These are phyloP conservation scores for Sedum album DNA, from an alignment of 164 flowering plant species.

Conservation along the genomic window DNA sequence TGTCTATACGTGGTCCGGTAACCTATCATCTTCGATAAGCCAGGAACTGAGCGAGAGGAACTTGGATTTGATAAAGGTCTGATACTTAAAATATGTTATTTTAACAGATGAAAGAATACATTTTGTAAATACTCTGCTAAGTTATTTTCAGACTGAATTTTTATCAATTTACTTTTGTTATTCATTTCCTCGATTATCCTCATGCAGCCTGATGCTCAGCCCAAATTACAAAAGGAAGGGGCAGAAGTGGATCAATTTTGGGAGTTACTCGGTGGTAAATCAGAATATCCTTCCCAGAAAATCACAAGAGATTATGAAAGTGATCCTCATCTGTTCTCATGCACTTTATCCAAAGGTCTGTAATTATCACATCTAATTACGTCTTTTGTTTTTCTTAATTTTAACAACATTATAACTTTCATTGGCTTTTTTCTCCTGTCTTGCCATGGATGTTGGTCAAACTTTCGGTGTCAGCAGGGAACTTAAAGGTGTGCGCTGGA, in stretches of 20 bases:
- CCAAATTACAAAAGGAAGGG: slow-evolving; percentile 83
- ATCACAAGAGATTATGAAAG: slow-evolving; percentile 58
- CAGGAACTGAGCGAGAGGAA: slow-evolving; percentile 94
- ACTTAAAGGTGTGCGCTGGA: slow-evolving; percentile 61
- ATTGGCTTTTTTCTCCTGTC: background rate
- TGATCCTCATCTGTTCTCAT: slow-evolving; percentile 89
- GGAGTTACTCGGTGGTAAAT: slow-evolving; percentile 87
- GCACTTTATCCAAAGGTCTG: slow-evolving; percentile 63
- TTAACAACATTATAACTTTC: background rate
- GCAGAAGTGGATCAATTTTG: slow-evolving; percentile 87
- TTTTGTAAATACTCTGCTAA: background rate
- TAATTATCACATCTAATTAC: background rate
- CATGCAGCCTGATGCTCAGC: slow-evolving; percentile 81
- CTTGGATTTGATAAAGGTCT: slow-evolving; percentile 87
- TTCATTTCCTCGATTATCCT: background rate
- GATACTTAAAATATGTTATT: slow-evolving; percentile 7
- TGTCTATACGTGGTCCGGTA: slow-evolving; percentile 84
- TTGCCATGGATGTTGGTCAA: slow-evolving; percentile 7
- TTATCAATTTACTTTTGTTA: background rate
- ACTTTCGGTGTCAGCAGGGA: slow-evolving; percentile 39
- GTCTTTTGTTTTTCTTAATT: background rate
- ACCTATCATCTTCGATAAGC: slow-evolving; percentile 63
- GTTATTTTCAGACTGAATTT: background rate
- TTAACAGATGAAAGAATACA: background rate
- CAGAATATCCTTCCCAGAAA: slow-evolving; percentile 82